A percentile compares a stretch with the other conserved stretches of the same genome.
phyloP scores from a whole-genome alignment of 352 stramenopile species.

The Globisporangium recalcitrans region DNA sequence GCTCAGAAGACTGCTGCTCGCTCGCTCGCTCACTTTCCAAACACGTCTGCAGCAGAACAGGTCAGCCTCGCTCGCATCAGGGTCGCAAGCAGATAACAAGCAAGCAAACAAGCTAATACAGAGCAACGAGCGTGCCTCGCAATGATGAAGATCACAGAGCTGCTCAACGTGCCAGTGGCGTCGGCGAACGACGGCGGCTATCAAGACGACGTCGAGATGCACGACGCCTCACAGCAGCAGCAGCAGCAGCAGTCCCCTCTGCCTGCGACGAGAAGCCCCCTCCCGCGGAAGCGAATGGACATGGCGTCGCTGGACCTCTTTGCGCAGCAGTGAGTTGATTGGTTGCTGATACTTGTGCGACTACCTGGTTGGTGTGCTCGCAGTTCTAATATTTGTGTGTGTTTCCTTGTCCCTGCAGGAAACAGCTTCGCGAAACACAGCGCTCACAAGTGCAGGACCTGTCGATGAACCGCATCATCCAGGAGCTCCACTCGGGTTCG shows the following conservation, averaged over 20 bases:
- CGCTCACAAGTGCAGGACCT: slow-evolving; percentile 19
- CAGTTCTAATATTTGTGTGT: not conserved
- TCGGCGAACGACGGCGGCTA: not conserved
- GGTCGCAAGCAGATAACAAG: too few species aligned
- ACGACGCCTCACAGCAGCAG: not conserved
- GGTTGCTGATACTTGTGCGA: not conserved
- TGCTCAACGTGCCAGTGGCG: slow-evolving; percentile 24
- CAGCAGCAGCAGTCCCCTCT: not conserved
- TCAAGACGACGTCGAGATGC: slow-evolving; percentile 1
- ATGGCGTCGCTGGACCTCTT: slow-evolving; percentile 56
- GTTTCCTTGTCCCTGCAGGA: not conserved
- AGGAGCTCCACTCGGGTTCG: slow-evolving; percentile 21
- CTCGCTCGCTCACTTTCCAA: not conserved
- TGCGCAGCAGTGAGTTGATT: slow-evolving; percentile 22
- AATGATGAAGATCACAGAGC: slow-evolving; percentile 32
- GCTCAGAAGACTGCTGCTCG: too few species aligned
- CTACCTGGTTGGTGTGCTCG: slow-evolving; percentile 1
- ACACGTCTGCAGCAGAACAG: not conserved
- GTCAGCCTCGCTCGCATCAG: not conserved
- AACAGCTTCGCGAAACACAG: slow-evolving; percentile 12
- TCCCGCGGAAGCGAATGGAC: slow-evolving; percentile 29
- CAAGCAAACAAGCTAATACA: not conserved
- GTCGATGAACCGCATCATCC: slow-evolving; percentile 48
- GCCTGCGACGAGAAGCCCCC: not conserved
- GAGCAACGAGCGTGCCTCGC: not conserved